Base-by-base conservation (phyloP, 2,329 filamentous ascomycete species). In the Simplicillium sp. region DNA sequence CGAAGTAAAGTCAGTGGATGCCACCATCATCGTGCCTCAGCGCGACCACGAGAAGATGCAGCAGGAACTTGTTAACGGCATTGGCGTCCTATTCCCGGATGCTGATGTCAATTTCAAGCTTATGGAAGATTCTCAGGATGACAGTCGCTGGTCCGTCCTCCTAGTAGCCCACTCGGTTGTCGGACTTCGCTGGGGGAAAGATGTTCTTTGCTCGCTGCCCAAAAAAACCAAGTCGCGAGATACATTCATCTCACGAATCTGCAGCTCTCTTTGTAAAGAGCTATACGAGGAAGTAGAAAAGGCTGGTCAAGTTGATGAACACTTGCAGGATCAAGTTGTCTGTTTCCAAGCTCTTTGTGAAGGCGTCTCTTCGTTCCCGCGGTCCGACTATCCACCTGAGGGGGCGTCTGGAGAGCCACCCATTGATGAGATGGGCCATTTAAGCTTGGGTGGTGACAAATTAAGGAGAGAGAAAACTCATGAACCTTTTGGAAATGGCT, bases 291-390 rank as follows among this genome's bases (percentile, higher is more conserved):
- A 77, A 48, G 56, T 73, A 1, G 51, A 53, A 7, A 49, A 59
- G 1, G 59, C 65, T 2, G 67, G 73, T 1, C 61, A 67, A 2
- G 69, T 76, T 7, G 77, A 82, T 46, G 64, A 72, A 47, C 67
- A 71, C 50, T 60, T 81, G 12, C 75, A 80, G 55, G 78, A 81
- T 54, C 77, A 82, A 54, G 50, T 82, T 17, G 59, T 80, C 3
- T 61, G 76, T 14, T 78, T 80, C 49, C 77, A 82, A 54, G 71
- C 72, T 4, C 58, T 82, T 9, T 70, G 73, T 2, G 62, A 68
- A 11, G 75, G 73, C 0, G 60, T 53, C 38, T 75, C 75, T 11
- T 68, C 62, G 3, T 70, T 75, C 43, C 63, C 60, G 11, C 50
- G 61, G 39, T 48, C 52, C 29, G 50, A 47, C 2, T 17, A 38